phyloP scores from a whole-genome alignment of 2,329 filamentous ascomycete genomes.

The Trichoderma afroharzianum region DNA sequence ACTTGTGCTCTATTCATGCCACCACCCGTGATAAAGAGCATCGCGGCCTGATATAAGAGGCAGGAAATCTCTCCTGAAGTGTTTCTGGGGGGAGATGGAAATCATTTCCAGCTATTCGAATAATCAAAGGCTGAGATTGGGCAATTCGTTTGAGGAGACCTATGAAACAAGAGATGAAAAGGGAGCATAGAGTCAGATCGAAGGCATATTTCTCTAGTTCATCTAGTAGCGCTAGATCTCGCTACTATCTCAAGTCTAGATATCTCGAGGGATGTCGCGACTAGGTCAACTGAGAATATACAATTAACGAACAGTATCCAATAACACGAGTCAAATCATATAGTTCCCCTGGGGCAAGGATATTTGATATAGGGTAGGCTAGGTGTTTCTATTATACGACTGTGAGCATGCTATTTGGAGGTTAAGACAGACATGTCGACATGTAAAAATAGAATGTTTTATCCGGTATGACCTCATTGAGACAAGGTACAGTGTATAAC shows the following conservation, averaged over 20 bases:
- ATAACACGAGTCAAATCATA: not conserved
- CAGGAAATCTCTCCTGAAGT: not conserved
- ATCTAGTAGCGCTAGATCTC: not conserved
- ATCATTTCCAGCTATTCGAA: not conserved
- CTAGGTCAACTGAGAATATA: not conserved
- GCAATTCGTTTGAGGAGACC: not conserved
- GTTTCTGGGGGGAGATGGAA: not conserved
- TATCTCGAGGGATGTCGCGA: not conserved
- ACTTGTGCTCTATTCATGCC: not conserved
- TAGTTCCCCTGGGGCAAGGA: not conserved
- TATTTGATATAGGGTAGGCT: not conserved
- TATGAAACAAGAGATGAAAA: too few relatives aligned
- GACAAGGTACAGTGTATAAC: not conserved
- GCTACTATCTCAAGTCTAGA: not conserved
- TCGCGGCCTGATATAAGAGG: not conserved
- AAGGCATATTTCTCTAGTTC: not conserved
- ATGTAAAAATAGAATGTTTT: not conserved
- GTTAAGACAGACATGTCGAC: not conserved
- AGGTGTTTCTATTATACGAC: not conserved
- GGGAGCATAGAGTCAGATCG: not conserved
- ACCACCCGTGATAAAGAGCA: not conserved
- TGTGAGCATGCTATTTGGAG: not conserved
- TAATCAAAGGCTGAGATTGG: too few relatives aligned
- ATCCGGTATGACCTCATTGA: not conserved
- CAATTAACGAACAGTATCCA: too few relatives aligned